Evolutionary conservation across 176 grass and related monocot genomes (phyloP).

Genomic region (Phoenix roebelenii): DNA sequence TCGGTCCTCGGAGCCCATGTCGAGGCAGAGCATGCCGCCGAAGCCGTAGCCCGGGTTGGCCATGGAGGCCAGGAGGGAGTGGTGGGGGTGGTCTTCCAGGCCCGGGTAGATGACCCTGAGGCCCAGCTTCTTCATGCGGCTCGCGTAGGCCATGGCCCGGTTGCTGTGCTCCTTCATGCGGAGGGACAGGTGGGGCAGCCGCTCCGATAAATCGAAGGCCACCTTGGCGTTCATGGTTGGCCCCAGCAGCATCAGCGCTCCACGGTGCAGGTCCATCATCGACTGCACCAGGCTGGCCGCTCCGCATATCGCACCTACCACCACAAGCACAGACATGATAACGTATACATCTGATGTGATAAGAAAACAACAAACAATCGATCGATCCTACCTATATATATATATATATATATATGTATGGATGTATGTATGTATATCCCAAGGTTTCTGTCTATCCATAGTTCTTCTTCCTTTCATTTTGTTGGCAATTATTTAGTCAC

Average conservation of each 20-base stretch:
- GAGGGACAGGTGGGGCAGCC: conserved; percentile 77
- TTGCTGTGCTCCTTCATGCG: conserved; percentile 92
- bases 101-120: conserved; percentile 79
- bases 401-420: too few relatives aligned
- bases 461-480: too few relatives aligned
- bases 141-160: conserved; percentile 57
- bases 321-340: too few relatives aligned
- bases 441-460: too few relatives aligned
- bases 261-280: conserved; percentile 90
- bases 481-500: too few relatives aligned
- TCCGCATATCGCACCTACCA: conserved; percentile 73
- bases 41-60: conserved; percentile 65
- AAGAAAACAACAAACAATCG: too few relatives aligned
- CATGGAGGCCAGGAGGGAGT: conserved; percentile 37
- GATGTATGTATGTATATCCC: too few relatives aligned
- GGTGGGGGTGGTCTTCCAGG: conserved; percentile 73
- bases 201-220: conserved; percentile 76
- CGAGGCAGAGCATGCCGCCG: conserved; percentile 85
- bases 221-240: conserved; percentile 99
- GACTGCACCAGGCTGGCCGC: conserved; percentile 73
- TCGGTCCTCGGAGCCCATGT: conserved; percentile 91
- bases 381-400: too few relatives aligned
- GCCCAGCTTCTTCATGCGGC: conserved; percentile 46
- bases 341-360: too few relatives aligned
- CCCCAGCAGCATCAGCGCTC: conserved; percentile 78